These are phyloP conservation scores for Fusarium goolgardi DNA, from an alignment of 2,329 filamentous ascomycete genomes.

Conservation along the genomic window DNA sequence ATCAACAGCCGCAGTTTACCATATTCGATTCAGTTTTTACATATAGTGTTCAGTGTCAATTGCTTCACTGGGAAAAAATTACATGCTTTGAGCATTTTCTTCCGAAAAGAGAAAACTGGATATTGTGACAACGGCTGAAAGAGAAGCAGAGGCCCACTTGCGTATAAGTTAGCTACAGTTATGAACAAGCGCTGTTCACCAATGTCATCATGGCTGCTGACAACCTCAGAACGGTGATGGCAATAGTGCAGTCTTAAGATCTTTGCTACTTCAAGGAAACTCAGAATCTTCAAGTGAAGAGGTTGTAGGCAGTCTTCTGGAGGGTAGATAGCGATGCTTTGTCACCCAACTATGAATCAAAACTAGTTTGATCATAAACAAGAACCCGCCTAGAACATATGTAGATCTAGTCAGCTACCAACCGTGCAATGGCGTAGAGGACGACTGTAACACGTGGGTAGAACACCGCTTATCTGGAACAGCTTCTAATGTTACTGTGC, in stretches of 20 bases:
- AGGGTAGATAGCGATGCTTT: too few species aligned
- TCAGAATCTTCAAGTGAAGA: background rate
- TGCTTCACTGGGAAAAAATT: background rate
- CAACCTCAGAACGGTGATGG: background rate
- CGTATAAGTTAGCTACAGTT: background rate
- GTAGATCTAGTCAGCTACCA: too few species aligned
- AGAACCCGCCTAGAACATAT: too few species aligned
- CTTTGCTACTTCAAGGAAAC: background rate
- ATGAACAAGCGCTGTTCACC: background rate
- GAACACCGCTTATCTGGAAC: too few species aligned
- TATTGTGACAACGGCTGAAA: background rate
- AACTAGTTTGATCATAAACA: too few species aligned
- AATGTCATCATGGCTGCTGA: background rate
- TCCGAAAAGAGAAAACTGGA: background rate
- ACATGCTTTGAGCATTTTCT: background rate
- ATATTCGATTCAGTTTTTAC: background rate
- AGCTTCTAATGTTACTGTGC: too few species aligned
- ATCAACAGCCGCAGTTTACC: background rate
- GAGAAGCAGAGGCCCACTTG: background rate
- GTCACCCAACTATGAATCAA: too few species aligned
- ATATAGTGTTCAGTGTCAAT: background rate
- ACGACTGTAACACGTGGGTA: too few species aligned
- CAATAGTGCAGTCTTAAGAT: background rate
- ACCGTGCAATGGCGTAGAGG: too few species aligned
- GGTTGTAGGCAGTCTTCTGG: too few species aligned